Evolutionary conservation across 225 moss, liverwort and hornwort species (phyloP), one percentile per base, ranked within the genome.

Genomic region (Pseudoscleropodium purum): DNA sequence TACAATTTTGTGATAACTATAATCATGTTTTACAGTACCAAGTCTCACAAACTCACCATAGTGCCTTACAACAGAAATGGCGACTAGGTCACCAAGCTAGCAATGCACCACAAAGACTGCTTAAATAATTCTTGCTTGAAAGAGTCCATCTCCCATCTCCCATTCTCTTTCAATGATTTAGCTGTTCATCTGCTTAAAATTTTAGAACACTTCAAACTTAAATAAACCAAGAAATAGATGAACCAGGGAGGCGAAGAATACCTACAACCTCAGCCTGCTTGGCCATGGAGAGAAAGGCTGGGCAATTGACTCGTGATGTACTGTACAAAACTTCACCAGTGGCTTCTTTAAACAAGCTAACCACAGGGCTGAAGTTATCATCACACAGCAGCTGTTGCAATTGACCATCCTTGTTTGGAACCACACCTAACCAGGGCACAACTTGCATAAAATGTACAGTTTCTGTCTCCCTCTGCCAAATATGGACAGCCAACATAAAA

Each of bases 211-310:
- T n/a, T 82, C 33, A 23, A 63, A 57, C 45, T 51, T 45, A 59
- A 79, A 80, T 63, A 62, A 57, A 79, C 26, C 51, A 84, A 45
- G 73, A 47, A 73, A 79, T 43, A 34, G 34, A 64, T 45, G 82
- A 86, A 62, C 23, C 56, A 49, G 67, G 82, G 84, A 66, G 36
- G 70, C 67, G 75, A 81, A 74, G 52, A 67, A 47, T 88, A 98
- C 97, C 97, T 97, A 96, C 96, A 90, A 97, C 97, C 93, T 98
- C 98, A 78, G 96, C 96, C 93, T 98, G 98, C 92, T 98, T 98
- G 89, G 98, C 95, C 96, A 98, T 98, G 51, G 98, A 95, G 51
- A 91, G 92, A 77, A 97, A 98, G 70, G 97, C 93, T 18, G 95
- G 94, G 56, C 92, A 92, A 94, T 95, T 95, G 90, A 88, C 52